Conservation (phyloP, 2,329 filamentous ascomycete species). For the Aureobasidium sp. region DNA sequence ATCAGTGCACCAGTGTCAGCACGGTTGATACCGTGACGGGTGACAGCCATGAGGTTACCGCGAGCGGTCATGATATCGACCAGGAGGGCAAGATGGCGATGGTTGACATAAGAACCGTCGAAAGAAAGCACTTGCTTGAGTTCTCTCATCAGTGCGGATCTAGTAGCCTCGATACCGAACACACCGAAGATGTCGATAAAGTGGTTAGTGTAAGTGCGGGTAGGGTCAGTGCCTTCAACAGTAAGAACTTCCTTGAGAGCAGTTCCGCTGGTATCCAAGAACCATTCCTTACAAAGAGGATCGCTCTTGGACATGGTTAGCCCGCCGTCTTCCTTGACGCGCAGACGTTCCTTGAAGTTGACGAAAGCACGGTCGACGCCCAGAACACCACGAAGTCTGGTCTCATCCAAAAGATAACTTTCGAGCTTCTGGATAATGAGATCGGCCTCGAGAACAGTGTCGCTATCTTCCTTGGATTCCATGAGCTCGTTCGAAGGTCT, state of each 20-base stretch:
- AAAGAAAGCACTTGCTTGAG: slow-evolving; percentile 91
- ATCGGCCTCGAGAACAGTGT: slow-evolving; percentile 75
- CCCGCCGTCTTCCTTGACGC: slow-evolving; percentile 62
- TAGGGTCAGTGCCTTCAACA: slow-evolving; percentile 81
- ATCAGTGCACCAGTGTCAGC: slow-evolving; percentile 96
- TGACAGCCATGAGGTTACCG: slow-evolving; percentile 90
- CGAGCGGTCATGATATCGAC: slow-evolving; percentile 98
- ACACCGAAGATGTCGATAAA: slow-evolving; percentile 91
- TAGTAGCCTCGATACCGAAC: slow-evolving; percentile 92
- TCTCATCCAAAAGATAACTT: slow-evolving; percentile 80
- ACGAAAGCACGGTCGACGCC: slow-evolving; percentile 91
- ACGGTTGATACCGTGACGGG: slow-evolving; percentile 96
- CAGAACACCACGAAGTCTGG: slow-evolving; percentile 83
- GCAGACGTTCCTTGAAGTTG: slow-evolving; percentile 67
- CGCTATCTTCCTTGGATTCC: slow-evolving; percentile 61
- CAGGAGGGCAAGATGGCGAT: slow-evolving; percentile 89
- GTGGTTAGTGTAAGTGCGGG: slow-evolving; percentile 86
- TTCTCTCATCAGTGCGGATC: slow-evolving; percentile 78
- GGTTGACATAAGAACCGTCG: slow-evolving; percentile 98
- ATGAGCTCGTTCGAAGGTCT: slow-evolving; percentile 48
- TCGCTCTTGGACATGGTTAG: slow-evolving; percentile 69
- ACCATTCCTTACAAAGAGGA: slow-evolving; percentile 79
- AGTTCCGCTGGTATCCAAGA: slow-evolving; percentile 89
- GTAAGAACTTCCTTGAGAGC: slow-evolving; percentile 76
- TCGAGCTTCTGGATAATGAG: slow-evolving; percentile 89